Conservation (phyloP, 2,329 filamentous ascomycete species). For the Calycina marina region DNA sequence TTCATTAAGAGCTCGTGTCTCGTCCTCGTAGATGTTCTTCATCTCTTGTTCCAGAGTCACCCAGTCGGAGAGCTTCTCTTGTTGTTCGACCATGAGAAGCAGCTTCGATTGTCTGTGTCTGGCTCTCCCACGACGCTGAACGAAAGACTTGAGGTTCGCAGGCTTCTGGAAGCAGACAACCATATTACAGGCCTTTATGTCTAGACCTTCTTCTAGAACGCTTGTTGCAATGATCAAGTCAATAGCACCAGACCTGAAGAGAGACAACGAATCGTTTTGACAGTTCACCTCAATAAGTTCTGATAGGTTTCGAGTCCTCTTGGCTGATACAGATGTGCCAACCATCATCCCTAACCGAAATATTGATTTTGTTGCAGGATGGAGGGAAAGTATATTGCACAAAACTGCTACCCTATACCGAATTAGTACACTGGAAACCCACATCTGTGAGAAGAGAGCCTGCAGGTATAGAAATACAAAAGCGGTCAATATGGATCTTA, state of each 20-base stretch:
- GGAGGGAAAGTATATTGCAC: conserved; percentile 30
- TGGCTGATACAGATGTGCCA: conserved; percentile 31
- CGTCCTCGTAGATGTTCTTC: conserved; percentile 30
- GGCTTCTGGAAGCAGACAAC: conserved; percentile 51
- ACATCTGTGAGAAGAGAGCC: too few relatives aligned
- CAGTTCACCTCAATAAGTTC: conserved; percentile 24
- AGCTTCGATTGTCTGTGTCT: conserved; percentile 39
- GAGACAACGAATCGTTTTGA: conserved; percentile 26
- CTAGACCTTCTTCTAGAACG: conserved; percentile 41
- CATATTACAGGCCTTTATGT: conserved; percentile 46
- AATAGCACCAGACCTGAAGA: conserved; percentile 38
- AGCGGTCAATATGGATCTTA: too few relatives aligned
- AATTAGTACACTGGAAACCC: too few relatives aligned
- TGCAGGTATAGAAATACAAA: too few relatives aligned
- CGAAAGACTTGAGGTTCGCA: conserved; percentile 45
- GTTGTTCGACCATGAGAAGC: conserved; percentile 34
- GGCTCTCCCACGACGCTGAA: conserved; percentile 50
- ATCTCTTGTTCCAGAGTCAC: conserved; percentile 55
- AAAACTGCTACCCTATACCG: too few relatives aligned
- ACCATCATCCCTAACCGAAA: conserved; percentile 41
- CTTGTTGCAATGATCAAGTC: conserved; percentile 16
- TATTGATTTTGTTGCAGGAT: conserved; percentile 31
- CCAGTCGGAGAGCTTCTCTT: conserved; percentile 38
- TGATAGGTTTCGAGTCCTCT: conserved; percentile 27
- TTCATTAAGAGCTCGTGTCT: conserved; percentile 16